Evolutionary conservation across 2,329 filamentous ascomycete species (phyloP).

Genomic region (Colletotrichum tropicale): DNA sequence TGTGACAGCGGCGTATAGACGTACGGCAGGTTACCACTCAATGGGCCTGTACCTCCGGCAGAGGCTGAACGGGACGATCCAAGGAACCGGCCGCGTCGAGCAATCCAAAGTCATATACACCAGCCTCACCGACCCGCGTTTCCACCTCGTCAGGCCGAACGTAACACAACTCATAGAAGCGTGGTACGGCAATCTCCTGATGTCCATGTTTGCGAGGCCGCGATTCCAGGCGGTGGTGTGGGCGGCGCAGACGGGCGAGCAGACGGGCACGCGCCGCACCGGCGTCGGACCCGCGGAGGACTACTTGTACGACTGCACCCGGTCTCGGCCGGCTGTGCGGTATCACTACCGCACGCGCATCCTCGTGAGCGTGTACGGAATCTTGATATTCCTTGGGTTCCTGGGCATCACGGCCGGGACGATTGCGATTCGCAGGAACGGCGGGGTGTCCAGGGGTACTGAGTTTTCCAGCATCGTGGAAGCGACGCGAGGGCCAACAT

Average conservation of each 20-base stretch:
- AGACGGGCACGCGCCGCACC: neutral
- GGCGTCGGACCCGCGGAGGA: constrained; percentile 16
- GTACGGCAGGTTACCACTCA: constrained; percentile 32
- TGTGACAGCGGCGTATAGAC: constrained; percentile 27
- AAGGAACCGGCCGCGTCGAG: constrained; percentile 24
- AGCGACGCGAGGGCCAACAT: constrained; percentile 35
- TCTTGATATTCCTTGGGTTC: constrained; percentile 28
- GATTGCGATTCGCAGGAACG: constrained; percentile 31
- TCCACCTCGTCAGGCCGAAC: constrained; percentile 27
- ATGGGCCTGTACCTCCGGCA: constrained; percentile 32
- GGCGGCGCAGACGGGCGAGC: constrained; percentile 25
- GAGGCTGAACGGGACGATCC: constrained; percentile 32
- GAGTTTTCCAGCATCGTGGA: constrained; percentile 40
- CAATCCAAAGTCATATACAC: constrained; percentile 39
- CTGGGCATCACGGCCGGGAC: constrained; percentile 29
- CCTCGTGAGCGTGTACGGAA: constrained; percentile 36
- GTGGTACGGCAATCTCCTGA: constrained; percentile 36
- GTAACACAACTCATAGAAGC: constrained; percentile 25
- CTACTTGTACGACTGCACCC: constrained; percentile 27
- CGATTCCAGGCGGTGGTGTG: constrained; percentile 35
- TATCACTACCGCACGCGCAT: constrained; percentile 30
- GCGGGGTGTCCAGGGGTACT: constrained; percentile 31
- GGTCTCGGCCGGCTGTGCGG: constrained; percentile 27
- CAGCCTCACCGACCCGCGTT: constrained; percentile 36
- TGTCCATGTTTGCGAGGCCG: constrained; percentile 36